Evolutionary conservation across 257 asterid genomes (phyloP).

Genomic region (Buddleja alternifolia): DNA sequence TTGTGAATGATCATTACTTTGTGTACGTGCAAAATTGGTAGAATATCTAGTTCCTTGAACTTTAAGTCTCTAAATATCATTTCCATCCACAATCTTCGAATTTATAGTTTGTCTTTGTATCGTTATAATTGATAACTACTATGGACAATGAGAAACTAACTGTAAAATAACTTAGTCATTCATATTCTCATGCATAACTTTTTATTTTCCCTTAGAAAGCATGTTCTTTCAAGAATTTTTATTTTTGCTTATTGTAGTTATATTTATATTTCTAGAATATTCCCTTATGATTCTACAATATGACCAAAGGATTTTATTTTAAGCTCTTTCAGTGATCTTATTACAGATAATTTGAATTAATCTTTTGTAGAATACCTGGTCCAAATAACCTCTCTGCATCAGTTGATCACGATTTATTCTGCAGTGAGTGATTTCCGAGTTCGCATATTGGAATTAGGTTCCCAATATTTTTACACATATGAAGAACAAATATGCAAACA

Average conservation of each 20-base stretch:
- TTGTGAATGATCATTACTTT: neutral
- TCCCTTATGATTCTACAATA: too few relatives aligned
- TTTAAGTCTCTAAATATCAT: neutral
- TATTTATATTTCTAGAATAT: too few relatives aligned
- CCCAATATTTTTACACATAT: neutral
- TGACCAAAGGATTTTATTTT: slow-evolving; percentile 6
- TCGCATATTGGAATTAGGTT: neutral
- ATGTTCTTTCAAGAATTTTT: too few relatives aligned
- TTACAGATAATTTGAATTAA: neutral
- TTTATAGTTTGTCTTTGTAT: neutral
- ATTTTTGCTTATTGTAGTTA: too few relatives aligned
- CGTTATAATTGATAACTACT: slow-evolving; percentile 3
- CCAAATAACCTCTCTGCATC: neutral
- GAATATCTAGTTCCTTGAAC: neutral
- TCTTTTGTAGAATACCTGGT: neutral
- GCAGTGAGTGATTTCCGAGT: neutral
- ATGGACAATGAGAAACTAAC: neutral
- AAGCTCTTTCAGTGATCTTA: neutral
- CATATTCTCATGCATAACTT: too few relatives aligned
- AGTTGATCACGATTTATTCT: neutral
- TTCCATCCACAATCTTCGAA: neutral
- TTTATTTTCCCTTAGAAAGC: too few relatives aligned
- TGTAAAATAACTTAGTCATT: neutral
- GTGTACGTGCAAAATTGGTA: neutral
- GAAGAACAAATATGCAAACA: slow-evolving; percentile 4